Evolutionary conservation across 2,329 filamentous ascomycete species (phyloP).

Genomic region (Massarina eburnea): DNA sequence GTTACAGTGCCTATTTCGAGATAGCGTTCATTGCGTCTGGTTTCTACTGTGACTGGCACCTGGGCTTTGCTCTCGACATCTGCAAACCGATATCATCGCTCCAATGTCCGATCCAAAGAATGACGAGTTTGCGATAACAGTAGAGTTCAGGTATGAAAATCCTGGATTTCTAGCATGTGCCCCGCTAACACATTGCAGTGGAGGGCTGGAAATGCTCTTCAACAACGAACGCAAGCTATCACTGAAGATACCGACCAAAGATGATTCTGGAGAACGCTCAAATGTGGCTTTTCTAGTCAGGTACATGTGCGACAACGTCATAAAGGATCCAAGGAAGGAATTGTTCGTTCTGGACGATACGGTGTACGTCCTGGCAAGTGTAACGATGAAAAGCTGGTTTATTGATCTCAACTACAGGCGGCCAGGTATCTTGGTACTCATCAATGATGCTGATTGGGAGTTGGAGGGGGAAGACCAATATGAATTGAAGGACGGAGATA

Average conservation of each 20-base stretch:
- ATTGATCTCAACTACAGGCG: constrained; percentile 60
- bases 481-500: constrained; percentile 78
- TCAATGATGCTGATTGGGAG: constrained; percentile 99
- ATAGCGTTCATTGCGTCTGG: neutral
- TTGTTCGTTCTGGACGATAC: constrained; percentile 85
- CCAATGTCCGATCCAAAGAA: constrained; percentile 8
- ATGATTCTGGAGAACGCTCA: constrained; percentile 61
- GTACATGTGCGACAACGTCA: constrained; percentile 76
- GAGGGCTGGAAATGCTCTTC: constrained; percentile 94
- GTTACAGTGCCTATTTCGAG: neutral
- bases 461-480: constrained; percentile 93
- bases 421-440: constrained; percentile 91
- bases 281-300: constrained; percentile 69
- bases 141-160: constrained; percentile 70
- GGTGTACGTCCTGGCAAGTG: constrained; percentile 65
- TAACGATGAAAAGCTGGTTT: neutral
- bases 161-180: neutral
- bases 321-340: constrained; percentile 83
- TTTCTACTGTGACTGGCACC: no score
- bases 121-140: constrained; percentile 58
- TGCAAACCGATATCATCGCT: neutral
- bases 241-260: constrained; percentile 66
- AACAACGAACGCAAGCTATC: constrained; percentile 74
- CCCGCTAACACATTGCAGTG: constrained; percentile 51
- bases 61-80: neutral